Evolutionary conservation across 176 grass and related monocot species (phyloP), one percentile per base, ranked within the genome.

Genomic region (Phoenix dactylifera): DNA sequence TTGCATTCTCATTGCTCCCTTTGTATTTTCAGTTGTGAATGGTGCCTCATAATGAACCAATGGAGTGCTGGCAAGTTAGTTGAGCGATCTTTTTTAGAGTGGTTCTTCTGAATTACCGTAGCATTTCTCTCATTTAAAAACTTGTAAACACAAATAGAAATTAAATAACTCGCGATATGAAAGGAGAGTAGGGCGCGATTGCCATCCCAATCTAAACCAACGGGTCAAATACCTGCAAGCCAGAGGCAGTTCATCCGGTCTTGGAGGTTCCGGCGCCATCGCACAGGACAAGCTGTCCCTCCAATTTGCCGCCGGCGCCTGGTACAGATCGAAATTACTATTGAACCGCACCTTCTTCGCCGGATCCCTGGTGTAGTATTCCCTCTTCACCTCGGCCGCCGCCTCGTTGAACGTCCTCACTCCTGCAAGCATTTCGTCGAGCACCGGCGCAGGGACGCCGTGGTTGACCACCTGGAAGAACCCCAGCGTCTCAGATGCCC

Each of bases 391-490:
- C 44, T 80, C 79, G 5, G 23, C 19, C 1, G 57, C 59, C 50
- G 23, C 64, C 68, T 90, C 79, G 71, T 86, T 18, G 58, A 89
- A 89, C 16, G 9, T 5, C 62, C 18, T 25, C 49, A 72, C 66
- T 1, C 67, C 50, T n/a, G 61, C 28, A 6, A 82, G 62, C 82
- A 72, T 82, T 50, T 60, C 67, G 15, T 77, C 58, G 7, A 85
- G 60, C 20, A 78, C 52, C 3, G 29, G 65, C 0, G 0, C 4
- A 0, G 77, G 74, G 16, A 89, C 54, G 55, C 74, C 74, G 26
- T 89, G 78, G 49, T 79, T 82, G 6, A 89, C 63, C 4, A 89
- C 57, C 71, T 85, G 71, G 60, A 89, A 89, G 66, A 89, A 82
- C 4, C 81, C 86, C 18, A 76, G 51, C 19, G 52, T 78, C 49